Evolutionary conservation across 768 basidiomycete genomes (phyloP).

Genomic region (Suillus plorans): DNA sequence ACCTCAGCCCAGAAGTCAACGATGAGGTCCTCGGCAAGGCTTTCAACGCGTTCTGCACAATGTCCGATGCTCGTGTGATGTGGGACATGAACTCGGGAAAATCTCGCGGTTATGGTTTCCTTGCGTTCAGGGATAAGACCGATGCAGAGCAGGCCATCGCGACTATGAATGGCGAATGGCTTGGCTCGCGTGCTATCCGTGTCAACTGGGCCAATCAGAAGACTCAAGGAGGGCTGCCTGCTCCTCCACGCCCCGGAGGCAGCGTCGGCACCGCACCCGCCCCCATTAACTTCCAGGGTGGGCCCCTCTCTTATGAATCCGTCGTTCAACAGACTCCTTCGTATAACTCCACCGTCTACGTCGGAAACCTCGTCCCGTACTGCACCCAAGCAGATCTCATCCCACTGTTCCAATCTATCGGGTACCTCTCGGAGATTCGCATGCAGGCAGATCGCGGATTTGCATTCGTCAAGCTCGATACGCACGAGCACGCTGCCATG

Average conservation of each 20-base stretch:
- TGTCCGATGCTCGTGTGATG: conserved; percentile 99
- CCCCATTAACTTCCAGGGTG: conserved; percentile 88
- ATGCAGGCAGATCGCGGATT: conserved; percentile 99
- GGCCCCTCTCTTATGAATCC: conserved; percentile 88
- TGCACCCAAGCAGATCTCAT: conserved; percentile 97
- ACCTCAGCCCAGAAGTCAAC: conserved; percentile 98
- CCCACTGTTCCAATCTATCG: conserved; percentile 97
- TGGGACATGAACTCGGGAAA: conserved; percentile 99
- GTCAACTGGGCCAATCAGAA: conserved; percentile 99
- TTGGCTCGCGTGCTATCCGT: conserved; percentile 95
- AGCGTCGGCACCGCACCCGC: conserved; percentile 71
- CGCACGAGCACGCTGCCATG: conserved; percentile 97
- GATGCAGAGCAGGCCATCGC: conserved; percentile 99
- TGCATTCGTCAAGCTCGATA: conserved; percentile 98
- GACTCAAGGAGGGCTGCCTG: conserved; percentile 65
- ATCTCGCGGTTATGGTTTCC: conserved; percentile 96
- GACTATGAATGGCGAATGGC: conserved; percentile 99
- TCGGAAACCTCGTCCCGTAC: conserved; percentile 97
- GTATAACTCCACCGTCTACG: conserved; percentile 96
- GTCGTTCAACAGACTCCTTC: conserved; percentile 92
- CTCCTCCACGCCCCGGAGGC: conserved; percentile 42
- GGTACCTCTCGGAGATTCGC: conserved; percentile 97
- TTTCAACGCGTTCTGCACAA: conserved; percentile 93
- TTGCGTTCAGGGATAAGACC: conserved; percentile 98
- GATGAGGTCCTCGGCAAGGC: conserved; percentile 96